Conservation (phyloP, 2,329 filamentous ascomycete genomes). For the Fusarium agapanthi region DNA sequence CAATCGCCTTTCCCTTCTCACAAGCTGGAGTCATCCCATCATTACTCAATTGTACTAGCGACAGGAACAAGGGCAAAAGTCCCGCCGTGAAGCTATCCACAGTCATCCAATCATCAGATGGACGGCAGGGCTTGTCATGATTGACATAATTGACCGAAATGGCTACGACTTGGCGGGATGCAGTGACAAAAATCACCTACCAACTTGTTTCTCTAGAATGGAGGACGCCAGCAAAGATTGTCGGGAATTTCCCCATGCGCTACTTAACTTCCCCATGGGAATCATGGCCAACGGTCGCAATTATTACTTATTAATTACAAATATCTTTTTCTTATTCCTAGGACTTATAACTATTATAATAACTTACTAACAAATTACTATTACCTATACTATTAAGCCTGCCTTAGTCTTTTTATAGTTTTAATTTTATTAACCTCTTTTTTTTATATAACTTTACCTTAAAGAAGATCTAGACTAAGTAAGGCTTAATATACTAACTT, state of each 20-base stretch:
- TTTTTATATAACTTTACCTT: too few relatives aligned
- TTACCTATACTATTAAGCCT: too few relatives aligned
- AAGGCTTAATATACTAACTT: too few relatives aligned
- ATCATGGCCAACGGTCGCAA: too few relatives aligned
- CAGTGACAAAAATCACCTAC: not conserved
- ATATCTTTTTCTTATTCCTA: too few relatives aligned
- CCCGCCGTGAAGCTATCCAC: slow-evolving; percentile 9
- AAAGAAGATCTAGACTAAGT: too few relatives aligned
- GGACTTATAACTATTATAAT: too few relatives aligned
- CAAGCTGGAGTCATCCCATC: not conserved
- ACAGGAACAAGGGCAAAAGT: not conserved
- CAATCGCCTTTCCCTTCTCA: not conserved
- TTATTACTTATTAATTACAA: too few relatives aligned
- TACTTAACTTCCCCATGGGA: slow-evolving; percentile 21
- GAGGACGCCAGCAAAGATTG: not conserved
- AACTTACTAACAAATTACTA: too few relatives aligned
- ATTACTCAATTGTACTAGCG: not conserved
- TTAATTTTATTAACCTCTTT: too few relatives aligned
- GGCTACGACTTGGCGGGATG: not conserved
- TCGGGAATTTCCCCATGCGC: slow-evolving; percentile 16
- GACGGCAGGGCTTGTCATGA: not conserved
- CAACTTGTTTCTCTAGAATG: fast-evolving
- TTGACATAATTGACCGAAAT: slow-evolving; percentile 25
- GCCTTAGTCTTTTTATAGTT: too few relatives aligned
- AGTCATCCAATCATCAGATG: not conserved